Conservation (phyloP, 257 asterid genomes). For the Echium plantagineum region DNA sequence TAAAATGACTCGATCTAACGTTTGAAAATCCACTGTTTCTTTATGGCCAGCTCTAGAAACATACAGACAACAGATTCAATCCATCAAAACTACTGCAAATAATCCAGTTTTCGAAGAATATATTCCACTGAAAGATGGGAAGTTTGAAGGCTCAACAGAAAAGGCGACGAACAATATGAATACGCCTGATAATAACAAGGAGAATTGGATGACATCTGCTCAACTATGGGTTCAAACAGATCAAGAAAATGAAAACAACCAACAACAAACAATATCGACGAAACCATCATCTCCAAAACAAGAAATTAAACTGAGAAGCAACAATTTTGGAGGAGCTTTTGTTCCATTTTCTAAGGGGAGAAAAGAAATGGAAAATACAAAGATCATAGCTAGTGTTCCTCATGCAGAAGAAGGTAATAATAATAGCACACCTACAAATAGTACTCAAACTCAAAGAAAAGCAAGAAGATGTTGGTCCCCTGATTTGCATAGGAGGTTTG, state of each 20-base stretch:
- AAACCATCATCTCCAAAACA: constrained; percentile 23
- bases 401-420: constrained; percentile 19
- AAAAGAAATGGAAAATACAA: constrained; percentile 26
- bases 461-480: constrained; percentile 99
- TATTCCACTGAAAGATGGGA: constrained; percentile 50
- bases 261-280: constrained; percentile 14
- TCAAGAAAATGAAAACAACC: constrained; percentile 15
- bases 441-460: constrained; percentile 60
- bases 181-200: constrained; percentile 31
- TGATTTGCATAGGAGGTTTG: constrained; percentile 83
- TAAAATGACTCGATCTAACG: too few species aligned
- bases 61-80: constrained; percentile 69
- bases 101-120: constrained; percentile 76
- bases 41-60: constrained; percentile 66
- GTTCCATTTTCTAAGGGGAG: constrained; percentile 47
- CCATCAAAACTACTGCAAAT: constrained; percentile 20
- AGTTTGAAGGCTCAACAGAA: constrained; percentile 16
- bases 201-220: constrained; percentile 92
- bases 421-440: constrained; percentile 7
- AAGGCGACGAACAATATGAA: constrained; percentile 9
- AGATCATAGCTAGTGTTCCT: constrained; percentile 21
- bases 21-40: too few species aligned
- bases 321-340: constrained; percentile 33
- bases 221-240: constrained; percentile 79
- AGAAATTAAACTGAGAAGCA: constrained; percentile 30